Base-by-base conservation (phyloP, 306 rosid genomes). In the Cyamopsis tetragonoloba region DNA sequence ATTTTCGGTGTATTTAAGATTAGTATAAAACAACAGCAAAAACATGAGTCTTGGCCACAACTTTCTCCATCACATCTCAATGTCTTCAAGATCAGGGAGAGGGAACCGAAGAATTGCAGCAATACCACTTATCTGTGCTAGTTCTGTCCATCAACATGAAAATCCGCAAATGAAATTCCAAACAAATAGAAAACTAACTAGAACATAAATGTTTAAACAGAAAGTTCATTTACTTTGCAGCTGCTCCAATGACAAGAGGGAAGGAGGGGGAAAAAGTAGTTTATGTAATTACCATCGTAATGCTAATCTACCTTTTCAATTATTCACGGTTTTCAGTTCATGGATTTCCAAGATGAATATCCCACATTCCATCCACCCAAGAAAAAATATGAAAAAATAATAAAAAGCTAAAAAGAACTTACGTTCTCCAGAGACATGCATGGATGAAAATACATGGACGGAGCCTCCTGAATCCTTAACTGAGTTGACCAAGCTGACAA, bases 371-470 rank as follows among this genome's bases (percentile, higher is more conserved):
- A 15, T 4, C 24, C 66, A 49, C 22, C 26, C 43, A 19, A 11
- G 5, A 31, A 14, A 37, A 38, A 4, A 9, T 18, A 9, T 18
- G 10, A 34, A 66, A 34, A 9, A 66, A 74, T 14, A 12, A 28
- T 44, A 20, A 32, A 12, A 41, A 13, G n/a, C n/a, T 30, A 55
- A 22, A 44, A 49, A 65, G n/a, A 56, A 84, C 98, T 93, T 55
- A 93, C 99, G 97, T 74, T 93, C 99, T 62, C 99, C 99, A 13
- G 99, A 90, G 68, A 90, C 95, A 30, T 93, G 99, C 96, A 93
- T 41, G 48, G 97, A 86, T 32, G 99, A 93, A 84, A 93, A 93
- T 24, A 90, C 79, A 74, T 90, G 97, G 70, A 90, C 97, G 28
- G 78, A 57, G 70, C 99, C 99, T n/a, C 96, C 96, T 15, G 90